A percentile compares a stretch with the other conserved stretches of the same genome.
Evolutionary conservation across 2,329 filamentous ascomycete species (phyloP).

Genomic region (Camptophora hylomeconis): DNA sequence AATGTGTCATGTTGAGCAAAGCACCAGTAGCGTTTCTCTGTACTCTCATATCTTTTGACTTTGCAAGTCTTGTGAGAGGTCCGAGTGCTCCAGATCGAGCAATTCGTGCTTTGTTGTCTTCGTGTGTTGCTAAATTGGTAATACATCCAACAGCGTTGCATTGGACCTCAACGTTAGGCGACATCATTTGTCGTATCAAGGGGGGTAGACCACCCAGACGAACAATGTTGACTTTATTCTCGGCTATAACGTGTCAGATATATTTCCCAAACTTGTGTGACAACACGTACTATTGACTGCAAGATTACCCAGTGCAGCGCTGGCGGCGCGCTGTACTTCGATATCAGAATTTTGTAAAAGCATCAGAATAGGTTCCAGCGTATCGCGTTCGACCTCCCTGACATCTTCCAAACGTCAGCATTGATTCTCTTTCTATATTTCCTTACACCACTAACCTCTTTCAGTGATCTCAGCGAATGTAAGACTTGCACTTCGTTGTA

Average conservation of each 20-base stretch:
- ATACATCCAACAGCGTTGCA: conserved; percentile 99
- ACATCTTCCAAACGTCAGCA: conserved; percentile 46
- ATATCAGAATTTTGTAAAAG: conserved; percentile 91
- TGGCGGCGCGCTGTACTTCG: conserved; percentile 91
- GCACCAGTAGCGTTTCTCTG: conserved; percentile 95
- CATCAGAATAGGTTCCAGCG: conserved; percentile 89
- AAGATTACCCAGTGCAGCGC: conserved; percentile 86
- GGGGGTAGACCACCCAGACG: conserved; percentile 79
- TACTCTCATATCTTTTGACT: conserved; percentile 96
- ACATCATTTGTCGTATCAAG: conserved; percentile 96
- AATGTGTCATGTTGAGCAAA: conserved; percentile 97
- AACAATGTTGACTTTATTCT: conserved; percentile 96
- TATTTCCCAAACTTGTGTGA: conserved; percentile 6
- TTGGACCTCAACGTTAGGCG: conserved; percentile 92
- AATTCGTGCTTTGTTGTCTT: conserved; percentile 99
- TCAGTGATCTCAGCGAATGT: conserved; percentile 99
- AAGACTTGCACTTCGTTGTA: conserved; percentile 91
- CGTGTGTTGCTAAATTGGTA: conserved; percentile 93
- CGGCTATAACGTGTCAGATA: conserved; percentile 51
- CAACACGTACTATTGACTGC: conserved; percentile 76
- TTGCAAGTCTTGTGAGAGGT: conserved; percentile 80
- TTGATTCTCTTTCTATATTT: not conserved
- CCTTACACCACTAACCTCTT: conserved; percentile 49
- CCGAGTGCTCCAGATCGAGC: conserved; percentile 85
- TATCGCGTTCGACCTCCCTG: conserved; percentile 85